Evolutionary conservation across 495 filamentous ascomycete species (phyloP), one percentile per base, ranked within the genome.

Genomic region (Hypoxylon crocopeplum): DNA sequence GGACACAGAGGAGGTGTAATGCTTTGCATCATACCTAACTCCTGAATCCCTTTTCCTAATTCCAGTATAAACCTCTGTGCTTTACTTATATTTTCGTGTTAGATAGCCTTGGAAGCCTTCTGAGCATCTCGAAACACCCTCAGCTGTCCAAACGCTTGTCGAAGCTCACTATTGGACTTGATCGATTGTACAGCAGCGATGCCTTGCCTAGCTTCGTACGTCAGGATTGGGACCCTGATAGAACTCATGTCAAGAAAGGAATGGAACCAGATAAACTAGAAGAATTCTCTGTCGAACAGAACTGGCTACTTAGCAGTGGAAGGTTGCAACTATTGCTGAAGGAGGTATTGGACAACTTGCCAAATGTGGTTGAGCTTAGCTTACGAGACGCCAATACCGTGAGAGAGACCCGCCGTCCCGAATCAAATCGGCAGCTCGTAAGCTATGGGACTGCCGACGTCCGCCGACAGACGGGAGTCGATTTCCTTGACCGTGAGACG

Each of bases 331-430:
- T 65, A 6, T 32, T 68, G 36, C 70, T 78, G 12, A 56, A 65
- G 16, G 66, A 75, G 47, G 71, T 72, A 2, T 69, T 78, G 37
- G 56, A 58, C 3, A 75, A 74, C 32, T 49, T 78, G 19, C 47
- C 66, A 0, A 71, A 68, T 39, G 39, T 78, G 15, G 56, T 69
- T 4, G 73, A 70, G 13, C 41, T 78, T 2, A 68, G 65, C 30
- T 36, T 78, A 34, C 69, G 73, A 32, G 73, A 78, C 48, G 65
- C 61, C 51, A 62, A 64, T 29, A 58, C 56, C 20, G 29, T 13
- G 15, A 55, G 46, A 27, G 15, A 29, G n/a, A 40, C 16, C 6
- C 12, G 10, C 11, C 60, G 65, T 0, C 52, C 52, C 6, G 65
- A 39, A 7, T 49, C 54, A 5, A 44, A 15, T 25, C n/a, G 17